Evolutionary conservation across 2,329 filamentous ascomycete species (phyloP).

Genomic region (Penicillium vulpinum): DNA sequence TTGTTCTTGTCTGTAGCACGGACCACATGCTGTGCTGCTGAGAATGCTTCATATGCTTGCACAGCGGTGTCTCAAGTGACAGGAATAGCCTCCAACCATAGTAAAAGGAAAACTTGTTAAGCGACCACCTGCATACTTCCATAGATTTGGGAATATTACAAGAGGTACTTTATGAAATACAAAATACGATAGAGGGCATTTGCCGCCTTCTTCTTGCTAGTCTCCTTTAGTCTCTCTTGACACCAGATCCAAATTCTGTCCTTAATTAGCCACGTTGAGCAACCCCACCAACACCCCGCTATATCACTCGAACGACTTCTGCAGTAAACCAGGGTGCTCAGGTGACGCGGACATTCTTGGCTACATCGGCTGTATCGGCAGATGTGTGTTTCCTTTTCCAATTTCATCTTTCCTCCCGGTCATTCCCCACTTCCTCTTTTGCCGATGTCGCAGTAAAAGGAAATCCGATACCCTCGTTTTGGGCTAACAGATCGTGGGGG

Average conservation of each 20-base stretch:
- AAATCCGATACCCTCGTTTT: neutral
- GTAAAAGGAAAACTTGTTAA: neutral
- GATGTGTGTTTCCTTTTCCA: neutral
- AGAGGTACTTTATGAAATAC: neutral
- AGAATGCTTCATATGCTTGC: neutral
- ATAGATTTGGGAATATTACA: neutral
- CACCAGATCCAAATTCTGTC: neutral
- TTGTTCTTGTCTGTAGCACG: neutral
- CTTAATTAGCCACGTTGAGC: neutral
- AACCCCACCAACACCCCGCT: conserved; percentile 9
- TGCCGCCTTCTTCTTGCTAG: neutral
- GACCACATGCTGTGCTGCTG: conserved; percentile 1
- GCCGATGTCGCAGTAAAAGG: neutral
- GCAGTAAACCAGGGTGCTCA: neutral
- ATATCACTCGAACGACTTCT: neutral
- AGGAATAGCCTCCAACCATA: conserved; percentile 6
- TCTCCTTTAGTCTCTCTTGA: neutral
- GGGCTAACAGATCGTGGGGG: neutral
- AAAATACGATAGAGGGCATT: neutral
- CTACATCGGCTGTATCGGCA: neutral
- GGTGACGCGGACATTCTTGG: conserved; percentile 8
- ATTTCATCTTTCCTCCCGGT: neutral
- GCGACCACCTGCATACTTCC: neutral
- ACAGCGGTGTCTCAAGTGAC: conserved; percentile 7
- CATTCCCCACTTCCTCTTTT: neutral